Percentiles rank a stretch among this genome's conserved stretches.
Conservation (phyloP, 768 basidiomycete species). For the Auriscalpium microsporum region DNA sequence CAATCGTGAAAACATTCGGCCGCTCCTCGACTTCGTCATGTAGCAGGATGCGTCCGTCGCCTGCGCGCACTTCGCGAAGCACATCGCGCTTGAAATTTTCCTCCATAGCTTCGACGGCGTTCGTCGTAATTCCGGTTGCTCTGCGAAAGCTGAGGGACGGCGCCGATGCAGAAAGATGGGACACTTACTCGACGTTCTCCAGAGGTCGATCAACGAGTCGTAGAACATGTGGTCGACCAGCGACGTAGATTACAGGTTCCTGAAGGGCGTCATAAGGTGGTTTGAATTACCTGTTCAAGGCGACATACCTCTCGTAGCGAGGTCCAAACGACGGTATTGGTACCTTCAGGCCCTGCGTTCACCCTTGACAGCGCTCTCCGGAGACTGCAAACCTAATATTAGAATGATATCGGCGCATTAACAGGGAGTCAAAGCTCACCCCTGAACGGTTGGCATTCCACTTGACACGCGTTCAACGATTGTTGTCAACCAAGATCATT, state of each 20-base stretch:
- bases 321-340: slow-evolving; percentile 84
- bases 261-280: slow-evolving; percentile 20
- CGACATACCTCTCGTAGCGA: slow-evolving; percentile 75
- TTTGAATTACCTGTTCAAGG: too few species aligned
- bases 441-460: slow-evolving; percentile 93
- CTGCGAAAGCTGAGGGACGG: slow-evolving; percentile 28
- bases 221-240: slow-evolving; percentile 83
- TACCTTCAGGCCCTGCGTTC: slow-evolving; percentile 70
- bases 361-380: slow-evolving; percentile 72
- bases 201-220: slow-evolving; percentile 81
- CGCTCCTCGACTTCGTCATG: slow-evolving; percentile 95
- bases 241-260: slow-evolving; percentile 91
- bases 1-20: slow-evolving; percentile 81
- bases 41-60: slow-evolving; percentile 72
- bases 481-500: too few species aligned
- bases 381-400: slow-evolving; percentile 41
- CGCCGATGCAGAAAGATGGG: background rate
- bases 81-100: slow-evolving; percentile 81
- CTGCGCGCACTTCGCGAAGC: slow-evolving; percentile 64
- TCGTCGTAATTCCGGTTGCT: slow-evolving; percentile 88
- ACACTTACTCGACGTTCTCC: slow-evolving; percentile 81
- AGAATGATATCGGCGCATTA: too few species aligned
- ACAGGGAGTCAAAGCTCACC: slow-evolving; percentile 33
- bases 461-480: slow-evolving; percentile 30
- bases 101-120: slow-evolving; percentile 90